These are phyloP conservation scores for Xylaria intraflava DNA, from an alignment of 495 filamentous ascomycete genomes.

Conservation along the genomic window DNA sequence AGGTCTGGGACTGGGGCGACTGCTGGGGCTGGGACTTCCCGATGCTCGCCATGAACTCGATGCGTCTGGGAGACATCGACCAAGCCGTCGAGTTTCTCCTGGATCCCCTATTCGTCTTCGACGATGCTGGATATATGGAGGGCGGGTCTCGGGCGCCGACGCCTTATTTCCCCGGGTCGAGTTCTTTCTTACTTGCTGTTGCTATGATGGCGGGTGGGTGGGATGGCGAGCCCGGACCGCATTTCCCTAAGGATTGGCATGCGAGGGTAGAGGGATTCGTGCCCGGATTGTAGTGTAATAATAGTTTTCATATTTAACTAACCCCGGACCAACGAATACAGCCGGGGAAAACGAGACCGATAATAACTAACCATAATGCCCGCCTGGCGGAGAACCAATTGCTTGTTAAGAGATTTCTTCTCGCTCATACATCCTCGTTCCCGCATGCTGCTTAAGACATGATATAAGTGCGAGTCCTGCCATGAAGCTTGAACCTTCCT, in stretches of 20 bases:
- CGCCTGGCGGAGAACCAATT: not conserved
- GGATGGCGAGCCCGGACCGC: conserved; percentile 38
- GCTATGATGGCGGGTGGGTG: conserved; percentile 52
- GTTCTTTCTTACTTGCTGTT: conserved; percentile 42
- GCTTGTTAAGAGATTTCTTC: not conserved
- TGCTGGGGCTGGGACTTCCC: conserved; percentile 51
- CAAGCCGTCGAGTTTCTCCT: conserved; percentile 44
- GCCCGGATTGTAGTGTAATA: conserved; percentile 19
- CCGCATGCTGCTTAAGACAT: too few relatives aligned
- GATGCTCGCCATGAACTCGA: conserved; percentile 49
- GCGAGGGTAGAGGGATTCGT: conserved; percentile 43
- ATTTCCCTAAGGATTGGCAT: conserved; percentile 41
- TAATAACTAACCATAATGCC: not conserved
- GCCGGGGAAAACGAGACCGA: not conserved
- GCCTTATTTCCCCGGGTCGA: conserved; percentile 48
- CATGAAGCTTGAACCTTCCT: too few relatives aligned
- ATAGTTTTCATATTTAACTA: not conserved
- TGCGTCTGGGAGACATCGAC: conserved; percentile 39
- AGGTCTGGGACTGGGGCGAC: conserved; percentile 41
- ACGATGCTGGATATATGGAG: conserved; percentile 47
- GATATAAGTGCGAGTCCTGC: too few relatives aligned
- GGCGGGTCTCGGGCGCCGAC: conserved; percentile 48
- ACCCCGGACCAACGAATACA: too few relatives aligned
- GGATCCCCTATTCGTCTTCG: conserved; percentile 41
- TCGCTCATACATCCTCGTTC: too few relatives aligned